phyloP scores from a whole-genome alignment of 2,329 filamentous ascomycete species.

The Zalaria sp. region DNA sequence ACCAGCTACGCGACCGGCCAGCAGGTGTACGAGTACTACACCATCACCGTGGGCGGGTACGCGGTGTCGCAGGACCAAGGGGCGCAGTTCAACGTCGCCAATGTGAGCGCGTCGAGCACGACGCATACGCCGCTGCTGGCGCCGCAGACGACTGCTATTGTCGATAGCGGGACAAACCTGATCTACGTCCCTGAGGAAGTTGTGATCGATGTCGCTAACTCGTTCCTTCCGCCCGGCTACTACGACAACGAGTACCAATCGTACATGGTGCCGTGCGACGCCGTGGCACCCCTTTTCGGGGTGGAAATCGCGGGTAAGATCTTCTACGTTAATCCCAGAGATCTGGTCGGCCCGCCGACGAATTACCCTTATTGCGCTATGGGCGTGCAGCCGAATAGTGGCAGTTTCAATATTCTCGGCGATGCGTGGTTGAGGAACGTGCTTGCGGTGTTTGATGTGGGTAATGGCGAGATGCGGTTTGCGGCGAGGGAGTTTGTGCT shows the following conservation, averaged over 20 bases:
- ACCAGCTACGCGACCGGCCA: conserved; percentile 12
- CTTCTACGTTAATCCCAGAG: conserved; percentile 16
- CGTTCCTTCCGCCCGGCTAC: conserved; percentile 28
- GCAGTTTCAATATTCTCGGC: conserved; percentile 27
- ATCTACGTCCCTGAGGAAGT: conserved; percentile 26
- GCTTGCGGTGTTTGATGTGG: conserved; percentile 36
- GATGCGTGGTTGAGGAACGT: conserved; percentile 37
- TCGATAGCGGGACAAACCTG: conserved; percentile 31
- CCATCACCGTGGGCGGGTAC: conserved; percentile 20
- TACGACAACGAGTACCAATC: conserved; percentile 15
- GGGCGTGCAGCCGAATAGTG: conserved; percentile 17
- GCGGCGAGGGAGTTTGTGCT: conserved; percentile 17
- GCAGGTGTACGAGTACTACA: conserved; percentile 24
- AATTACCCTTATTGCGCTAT: conserved; percentile 14
- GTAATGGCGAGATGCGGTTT: conserved; percentile 32
- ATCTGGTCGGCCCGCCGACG: conserved; percentile 11
- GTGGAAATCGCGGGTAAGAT: conserved; percentile 24
- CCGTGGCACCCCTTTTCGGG: conserved; percentile 25
- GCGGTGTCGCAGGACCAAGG: conserved; percentile 9
- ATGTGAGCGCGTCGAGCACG: neutral
- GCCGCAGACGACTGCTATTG: conserved; percentile 17
- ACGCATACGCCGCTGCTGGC: conserved; percentile 1
- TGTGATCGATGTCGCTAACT: conserved; percentile 22
- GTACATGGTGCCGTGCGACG: conserved; percentile 28
- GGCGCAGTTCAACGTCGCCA: conserved; percentile 12